These are phyloP conservation scores for Penicillium brasilianum DNA, from an alignment of 2,329 filamentous ascomycete genomes.

Conservation along the genomic window DNA sequence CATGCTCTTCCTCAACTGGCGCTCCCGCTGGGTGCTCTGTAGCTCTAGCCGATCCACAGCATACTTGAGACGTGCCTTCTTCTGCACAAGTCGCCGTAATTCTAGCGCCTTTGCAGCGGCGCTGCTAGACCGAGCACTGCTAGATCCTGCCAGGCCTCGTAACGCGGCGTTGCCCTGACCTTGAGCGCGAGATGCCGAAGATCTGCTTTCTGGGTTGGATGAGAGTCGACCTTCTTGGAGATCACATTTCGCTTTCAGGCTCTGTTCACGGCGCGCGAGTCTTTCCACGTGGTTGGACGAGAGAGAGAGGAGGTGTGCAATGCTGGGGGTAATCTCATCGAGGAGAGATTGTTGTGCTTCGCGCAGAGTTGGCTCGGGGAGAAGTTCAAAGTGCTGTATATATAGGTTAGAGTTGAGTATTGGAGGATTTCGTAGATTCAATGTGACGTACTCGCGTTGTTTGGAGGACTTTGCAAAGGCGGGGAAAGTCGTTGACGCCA, in stretches of 20 bases:
- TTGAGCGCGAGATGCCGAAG: constrained; percentile 27
- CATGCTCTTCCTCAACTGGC: constrained; percentile 75
- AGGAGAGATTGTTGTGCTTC: constrained; percentile 82
- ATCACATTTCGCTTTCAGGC: constrained; percentile 79
- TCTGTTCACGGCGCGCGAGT: constrained; percentile 80
- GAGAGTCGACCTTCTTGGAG: constrained; percentile 76
- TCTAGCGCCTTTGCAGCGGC: constrained; percentile 56
- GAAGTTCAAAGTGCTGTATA: constrained; percentile 83
- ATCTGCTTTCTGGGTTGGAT: constrained; percentile 44
- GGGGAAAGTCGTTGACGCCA: constrained; percentile 67
- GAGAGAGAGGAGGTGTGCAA: constrained; percentile 75
- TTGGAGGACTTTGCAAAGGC: constrained; percentile 66
- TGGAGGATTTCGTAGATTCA: background rate
- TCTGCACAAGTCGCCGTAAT: constrained; percentile 73
- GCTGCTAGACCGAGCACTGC: constrained; percentile 33
- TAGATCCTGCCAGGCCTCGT: constrained; percentile 34
- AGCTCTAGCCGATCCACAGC: constrained; percentile 83
- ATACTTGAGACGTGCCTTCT: constrained; percentile 85
- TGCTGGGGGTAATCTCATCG: constrained; percentile 87
- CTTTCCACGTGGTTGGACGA: constrained; percentile 85
- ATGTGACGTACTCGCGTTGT: constrained; percentile 61
- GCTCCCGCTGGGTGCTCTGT: constrained; percentile 78
- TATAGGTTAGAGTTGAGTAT: background rate
- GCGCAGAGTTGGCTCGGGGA: constrained; percentile 81
- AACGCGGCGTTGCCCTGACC: constrained; percentile 27